These are phyloP conservation scores for Pilasporangium apinafurcum DNA, from an alignment of 352 stramenopile genomes.

Conservation along the genomic window DNA sequence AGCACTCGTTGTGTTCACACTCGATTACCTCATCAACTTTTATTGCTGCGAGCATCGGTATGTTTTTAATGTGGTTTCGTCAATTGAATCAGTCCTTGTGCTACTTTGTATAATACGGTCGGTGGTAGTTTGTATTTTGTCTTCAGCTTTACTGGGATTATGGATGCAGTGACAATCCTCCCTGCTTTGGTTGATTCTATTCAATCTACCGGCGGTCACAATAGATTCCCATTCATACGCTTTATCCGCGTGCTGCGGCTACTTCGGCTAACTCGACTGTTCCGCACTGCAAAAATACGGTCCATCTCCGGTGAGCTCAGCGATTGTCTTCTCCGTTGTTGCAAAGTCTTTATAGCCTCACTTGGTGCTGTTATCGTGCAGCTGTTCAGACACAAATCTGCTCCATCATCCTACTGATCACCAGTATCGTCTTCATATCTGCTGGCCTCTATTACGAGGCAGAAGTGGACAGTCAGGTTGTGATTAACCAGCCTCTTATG, in stretches of 20 bases:
- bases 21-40: slow-evolving; percentile 54
- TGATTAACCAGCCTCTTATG: slow-evolving; percentile 17
- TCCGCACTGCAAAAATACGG: slow-evolving; percentile 30
- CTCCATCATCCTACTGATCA: slow-evolving; percentile 54
- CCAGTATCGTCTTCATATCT: slow-evolving; percentile 59
- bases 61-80: neutral
- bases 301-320: slow-evolving; percentile 23
- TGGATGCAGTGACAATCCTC: slow-evolving; percentile 59
- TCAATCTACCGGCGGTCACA: slow-evolving; percentile 1
- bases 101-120: neutral
- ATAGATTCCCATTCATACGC: slow-evolving; percentile 41
- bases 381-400: slow-evolving; percentile 63
- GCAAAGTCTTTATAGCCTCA: neutral
- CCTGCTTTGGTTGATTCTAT: slow-evolving; percentile 37
- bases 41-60: slow-evolving; percentile 58
- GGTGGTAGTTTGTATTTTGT: slow-evolving; percentile 17
- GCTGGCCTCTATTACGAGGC: slow-evolving; percentile 53
- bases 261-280: slow-evolving; percentile 42
- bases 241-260: slow-evolving; percentile 58
- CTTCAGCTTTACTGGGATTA: slow-evolving; percentile 43
- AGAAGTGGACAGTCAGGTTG: slow-evolving; percentile 21
- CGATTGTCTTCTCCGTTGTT: neutral
- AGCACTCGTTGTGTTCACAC: slow-evolving; percentile 35
- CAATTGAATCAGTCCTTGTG: too few relatives aligned
- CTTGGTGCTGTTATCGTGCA: neutral